These are phyloP conservation scores for Penicillium frequentans DNA, from an alignment of 2,329 filamentous ascomycete species.

Conservation along the genomic window DNA sequence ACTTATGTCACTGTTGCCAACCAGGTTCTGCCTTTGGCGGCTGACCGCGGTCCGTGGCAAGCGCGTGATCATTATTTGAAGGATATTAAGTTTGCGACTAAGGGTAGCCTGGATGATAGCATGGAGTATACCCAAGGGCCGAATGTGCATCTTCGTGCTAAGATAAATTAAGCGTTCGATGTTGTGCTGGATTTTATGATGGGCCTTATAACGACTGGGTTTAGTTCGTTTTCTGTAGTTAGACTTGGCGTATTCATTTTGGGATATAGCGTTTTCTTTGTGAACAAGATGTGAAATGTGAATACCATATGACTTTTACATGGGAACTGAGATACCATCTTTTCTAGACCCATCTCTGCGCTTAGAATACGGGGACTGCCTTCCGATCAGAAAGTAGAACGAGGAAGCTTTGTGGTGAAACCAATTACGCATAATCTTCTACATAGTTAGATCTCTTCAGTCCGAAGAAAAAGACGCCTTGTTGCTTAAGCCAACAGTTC, in stretches of 20 bases:
- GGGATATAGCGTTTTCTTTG: not conserved
- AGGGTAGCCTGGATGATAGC: constrained; percentile 34
- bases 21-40: constrained; percentile 37
- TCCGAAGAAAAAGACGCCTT: not conserved
- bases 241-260: not conserved
- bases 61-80: constrained; percentile 39
- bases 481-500: not conserved
- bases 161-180: constrained; percentile 5
- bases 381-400: no score
- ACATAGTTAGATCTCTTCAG: not conserved
- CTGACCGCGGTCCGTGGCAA: constrained; percentile 41
- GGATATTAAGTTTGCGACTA: constrained; percentile 41
- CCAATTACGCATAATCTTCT: no score
- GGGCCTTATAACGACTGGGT: not conserved
- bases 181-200: not conserved
- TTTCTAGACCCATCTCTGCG: no score
- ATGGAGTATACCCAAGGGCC: constrained; percentile 30
- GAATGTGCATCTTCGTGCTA: constrained; percentile 14
- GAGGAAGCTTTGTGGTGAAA: no score
- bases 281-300: not conserved
- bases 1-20: constrained; percentile 42
- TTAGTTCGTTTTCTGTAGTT: not conserved
- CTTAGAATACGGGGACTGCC: no score
- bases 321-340: no score
- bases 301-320: not conserved